A percentile compares a stretch with the other conserved stretches of the same genome.
phyloP scores from a whole-genome alignment of 805 yeast species.

The Myxozyma monticola region DNA sequence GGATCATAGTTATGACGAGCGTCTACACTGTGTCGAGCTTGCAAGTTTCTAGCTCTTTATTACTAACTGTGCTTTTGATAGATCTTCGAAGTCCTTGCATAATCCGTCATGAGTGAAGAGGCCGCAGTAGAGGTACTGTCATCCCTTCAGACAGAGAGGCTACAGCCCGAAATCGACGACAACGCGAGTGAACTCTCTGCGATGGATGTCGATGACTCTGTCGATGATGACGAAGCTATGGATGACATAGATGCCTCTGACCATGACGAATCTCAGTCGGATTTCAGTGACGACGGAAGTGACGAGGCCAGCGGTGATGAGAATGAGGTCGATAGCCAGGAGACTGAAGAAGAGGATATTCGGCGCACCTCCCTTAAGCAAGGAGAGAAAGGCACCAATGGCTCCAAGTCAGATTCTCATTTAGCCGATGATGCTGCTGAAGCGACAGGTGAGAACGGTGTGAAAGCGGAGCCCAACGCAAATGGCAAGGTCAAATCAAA shows the following conservation, averaged over 20 bases:
- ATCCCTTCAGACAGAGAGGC: too few species aligned
- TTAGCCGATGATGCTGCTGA: not conserved
- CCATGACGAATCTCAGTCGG: constrained; percentile 9
- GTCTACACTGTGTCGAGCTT: too few species aligned
- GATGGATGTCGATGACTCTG: constrained; percentile 1
- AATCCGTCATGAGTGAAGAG: constrained; percentile 29
- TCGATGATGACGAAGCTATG: not conserved
- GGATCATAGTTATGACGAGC: too few species aligned
- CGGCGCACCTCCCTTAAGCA: not conserved
- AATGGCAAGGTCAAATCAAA: too few species aligned
- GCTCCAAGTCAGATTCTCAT: not conserved
- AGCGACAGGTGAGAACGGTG: too few species aligned
- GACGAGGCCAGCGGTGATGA: constrained; percentile 17
- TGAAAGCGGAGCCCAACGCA: too few species aligned
- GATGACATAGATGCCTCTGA: constrained; percentile 1
- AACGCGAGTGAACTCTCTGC: constrained; percentile 16
- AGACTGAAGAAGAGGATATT: constrained; percentile 26
- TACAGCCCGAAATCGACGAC: too few species aligned
- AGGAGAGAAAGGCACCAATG: not conserved
- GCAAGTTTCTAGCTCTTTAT: too few species aligned
- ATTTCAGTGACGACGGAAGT: constrained; percentile 6
- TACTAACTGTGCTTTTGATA: too few species aligned
- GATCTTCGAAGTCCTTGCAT: too few species aligned
- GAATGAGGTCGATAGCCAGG: constrained; percentile 24
- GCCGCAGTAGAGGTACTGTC: constrained; percentile 25